Evolutionary conservation across 768 basidiomycete species (phyloP).

Genomic region (Suillus variegatus): DNA sequence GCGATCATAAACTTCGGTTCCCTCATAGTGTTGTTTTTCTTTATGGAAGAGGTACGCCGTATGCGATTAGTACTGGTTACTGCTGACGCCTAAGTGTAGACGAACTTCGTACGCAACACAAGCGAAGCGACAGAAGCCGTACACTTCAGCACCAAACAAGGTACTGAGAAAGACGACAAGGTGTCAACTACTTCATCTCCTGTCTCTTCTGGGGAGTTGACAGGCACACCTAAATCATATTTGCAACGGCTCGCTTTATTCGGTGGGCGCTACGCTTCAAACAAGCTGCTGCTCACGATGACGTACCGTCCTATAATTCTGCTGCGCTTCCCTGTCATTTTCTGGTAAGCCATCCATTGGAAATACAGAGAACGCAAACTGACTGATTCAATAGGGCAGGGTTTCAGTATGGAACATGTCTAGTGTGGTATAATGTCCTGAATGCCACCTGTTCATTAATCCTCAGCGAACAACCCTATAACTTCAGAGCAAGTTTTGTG

Average conservation of each 20-base stretch:
- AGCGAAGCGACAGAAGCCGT: slow-evolving; percentile 19
- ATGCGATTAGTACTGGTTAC: neutral
- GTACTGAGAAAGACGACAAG: slow-evolving; percentile 14
- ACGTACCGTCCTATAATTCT: slow-evolving; percentile 19
- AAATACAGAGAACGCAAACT: neutral
- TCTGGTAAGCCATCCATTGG: slow-evolving; percentile 12
- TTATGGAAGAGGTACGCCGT: slow-evolving; percentile 21
- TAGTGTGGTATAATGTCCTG: slow-evolving; percentile 27
- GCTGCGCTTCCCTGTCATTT: slow-evolving; percentile 22
- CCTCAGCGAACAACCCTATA: slow-evolving; percentile 20
- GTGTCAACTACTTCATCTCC: slow-evolving; percentile 12
- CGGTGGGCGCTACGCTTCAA: slow-evolving; percentile 19
- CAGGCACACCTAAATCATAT: slow-evolving; percentile 17
- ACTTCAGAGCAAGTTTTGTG: slow-evolving; percentile 23
- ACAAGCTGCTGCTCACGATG: slow-evolving; percentile 21
- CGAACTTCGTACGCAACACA: slow-evolving; percentile 17
- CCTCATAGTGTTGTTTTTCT: slow-evolving; percentile 17
- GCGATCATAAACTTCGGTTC: slow-evolving; percentile 21
- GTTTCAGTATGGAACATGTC: slow-evolving; percentile 23
- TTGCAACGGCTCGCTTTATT: slow-evolving; percentile 17
- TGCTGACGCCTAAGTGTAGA: slow-evolving; percentile 10
- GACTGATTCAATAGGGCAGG: slow-evolving; percentile 15
- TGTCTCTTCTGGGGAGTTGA: slow-evolving; percentile 11
- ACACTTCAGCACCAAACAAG: neutral
- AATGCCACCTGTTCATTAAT: slow-evolving; percentile 24